A percentile compares a stretch with the other conserved stretches of the same genome.
Conservation (phyloP, 2,329 filamentous ascomycete species). For the Beauveria rudraprayagi region DNA sequence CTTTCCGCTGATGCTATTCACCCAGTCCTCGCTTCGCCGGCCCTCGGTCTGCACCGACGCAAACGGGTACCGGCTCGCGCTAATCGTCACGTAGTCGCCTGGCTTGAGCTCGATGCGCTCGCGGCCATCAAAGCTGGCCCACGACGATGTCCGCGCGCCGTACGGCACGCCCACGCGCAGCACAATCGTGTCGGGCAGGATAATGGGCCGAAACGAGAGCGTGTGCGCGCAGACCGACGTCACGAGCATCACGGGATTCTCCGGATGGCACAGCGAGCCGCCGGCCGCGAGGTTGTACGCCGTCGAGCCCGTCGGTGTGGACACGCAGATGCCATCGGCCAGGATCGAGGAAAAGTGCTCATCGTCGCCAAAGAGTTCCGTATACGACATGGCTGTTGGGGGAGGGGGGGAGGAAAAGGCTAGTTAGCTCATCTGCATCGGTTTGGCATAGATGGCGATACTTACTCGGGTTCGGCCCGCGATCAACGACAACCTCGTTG, state of each 20-base stretch:
- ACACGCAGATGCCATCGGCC: constrained; percentile 87
- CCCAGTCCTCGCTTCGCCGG: constrained; percentile 67
- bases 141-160: constrained; percentile 77
- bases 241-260: constrained; percentile 92
- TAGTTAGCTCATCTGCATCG: neutral
- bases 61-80: constrained; percentile 72
- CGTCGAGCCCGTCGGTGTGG: constrained; percentile 88
- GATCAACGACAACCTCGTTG: constrained; percentile 94
- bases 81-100: constrained; percentile 79
- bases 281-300: constrained; percentile 94
- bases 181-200: constrained; percentile 92
- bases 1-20: constrained; percentile 72
- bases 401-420: too few species aligned
- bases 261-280: constrained; percentile 90
- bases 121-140: constrained; percentile 96
- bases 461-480: constrained; percentile 85
- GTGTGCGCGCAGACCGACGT: constrained; percentile 94
- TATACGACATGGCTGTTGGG: constrained; percentile 70
- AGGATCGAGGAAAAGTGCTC: constrained; percentile 92
- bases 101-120: constrained; percentile 73
- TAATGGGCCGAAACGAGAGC: constrained; percentile 90
- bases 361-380: constrained; percentile 89
- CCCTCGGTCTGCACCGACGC: constrained; percentile 66
- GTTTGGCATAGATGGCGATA: constrained; percentile 14
- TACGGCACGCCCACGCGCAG: constrained; percentile 91